Evolutionary conservation across 495 filamentous ascomycete genomes (phyloP).

Genomic region (Aspergillus nanangensis): DNA sequence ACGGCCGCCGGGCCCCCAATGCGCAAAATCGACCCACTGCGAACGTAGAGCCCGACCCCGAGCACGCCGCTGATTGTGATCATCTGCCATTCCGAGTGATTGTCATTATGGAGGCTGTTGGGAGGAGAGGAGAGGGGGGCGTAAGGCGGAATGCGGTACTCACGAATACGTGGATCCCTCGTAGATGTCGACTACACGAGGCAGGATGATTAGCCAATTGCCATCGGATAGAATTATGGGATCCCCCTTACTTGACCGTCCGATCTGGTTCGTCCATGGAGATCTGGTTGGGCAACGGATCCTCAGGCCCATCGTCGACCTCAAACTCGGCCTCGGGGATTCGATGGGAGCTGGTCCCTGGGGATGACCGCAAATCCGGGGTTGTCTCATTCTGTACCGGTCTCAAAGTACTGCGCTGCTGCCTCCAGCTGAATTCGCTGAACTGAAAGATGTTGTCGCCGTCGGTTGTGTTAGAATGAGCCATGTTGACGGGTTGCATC

Average conservation of each 20-base stretch:
- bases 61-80: constrained; percentile 43
- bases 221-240: not conserved
- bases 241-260: constrained; percentile 15
- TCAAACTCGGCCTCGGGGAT: not conserved
- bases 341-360: not conserved
- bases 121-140: not conserved
- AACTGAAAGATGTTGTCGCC: too few relatives aligned
- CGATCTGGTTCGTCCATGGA: constrained; percentile 13
- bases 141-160: constrained; percentile 1
- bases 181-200: constrained; percentile 23
- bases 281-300: not conserved
- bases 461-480: too few relatives aligned
- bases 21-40: constrained; percentile 37
- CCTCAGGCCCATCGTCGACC: not conserved
- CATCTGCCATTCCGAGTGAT: constrained; percentile 30
- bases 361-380: not conserved
- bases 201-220: constrained; percentile 5
- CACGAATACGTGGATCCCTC: constrained; percentile 42
- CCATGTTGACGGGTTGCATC: too few relatives aligned
- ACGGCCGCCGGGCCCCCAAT: constrained; percentile 39
- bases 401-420: too few relatives aligned
- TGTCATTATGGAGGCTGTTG: not conserved
- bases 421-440: too few relatives aligned
- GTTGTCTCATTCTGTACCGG: not conserved
- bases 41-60: constrained; percentile 45